Base-by-base conservation (phyloP, 208 protist species). In the Acanthamoeba healyi region DNA sequence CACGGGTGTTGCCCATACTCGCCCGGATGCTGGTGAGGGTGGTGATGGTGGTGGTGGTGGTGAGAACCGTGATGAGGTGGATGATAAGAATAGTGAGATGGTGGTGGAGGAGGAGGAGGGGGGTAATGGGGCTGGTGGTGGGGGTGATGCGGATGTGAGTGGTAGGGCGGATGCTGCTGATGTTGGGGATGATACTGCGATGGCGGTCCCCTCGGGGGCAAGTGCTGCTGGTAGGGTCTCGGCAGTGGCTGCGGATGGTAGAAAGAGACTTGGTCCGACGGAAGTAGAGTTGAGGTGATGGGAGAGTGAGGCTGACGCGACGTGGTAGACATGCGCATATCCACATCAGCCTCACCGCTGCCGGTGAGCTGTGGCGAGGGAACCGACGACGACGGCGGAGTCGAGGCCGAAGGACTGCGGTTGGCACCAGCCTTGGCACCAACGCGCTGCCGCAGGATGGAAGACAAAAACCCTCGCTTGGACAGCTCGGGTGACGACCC, bases 361-460 rank as follows among this genome's bases (percentile, higher is more conserved):
- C n/a, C 34, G 15, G 67, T 32, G 29, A 46, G 38, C 36, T 79
- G 67, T 15, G 67, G 67, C 15, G 67, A 79, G 29, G 67, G 67
- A 1, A 79, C 9, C 4, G 67, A 79, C 1, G 67, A 79, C 67
- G 36, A 38, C 17, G 67, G 67, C 34, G 67, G 67, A 7, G 58
- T 65, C 26, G 67, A 22, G 29, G 67, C 34, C 67, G 67, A 79
- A 4, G 67, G 67, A 22, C 67, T 79, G 67, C 67, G 67, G 22
- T 14, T 17, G 67, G 67, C 36, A 34, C 12, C 34, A 10, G 63
- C 63, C 67, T 79, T 79, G 67, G 67, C 38, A 0, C 36, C 67
- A 6, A 79, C 67, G 19, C 67, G 67, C 67, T 79, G 67, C 19
- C 67, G 1, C 38, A 79, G 67, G 29, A 79, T 79, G 34, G 67